Percentiles rank a stretch among this genome's conserved stretches.
phyloP scores from a whole-genome alignment of 148 eudicot genomes.

The Suaeda aralocaspica region DNA sequence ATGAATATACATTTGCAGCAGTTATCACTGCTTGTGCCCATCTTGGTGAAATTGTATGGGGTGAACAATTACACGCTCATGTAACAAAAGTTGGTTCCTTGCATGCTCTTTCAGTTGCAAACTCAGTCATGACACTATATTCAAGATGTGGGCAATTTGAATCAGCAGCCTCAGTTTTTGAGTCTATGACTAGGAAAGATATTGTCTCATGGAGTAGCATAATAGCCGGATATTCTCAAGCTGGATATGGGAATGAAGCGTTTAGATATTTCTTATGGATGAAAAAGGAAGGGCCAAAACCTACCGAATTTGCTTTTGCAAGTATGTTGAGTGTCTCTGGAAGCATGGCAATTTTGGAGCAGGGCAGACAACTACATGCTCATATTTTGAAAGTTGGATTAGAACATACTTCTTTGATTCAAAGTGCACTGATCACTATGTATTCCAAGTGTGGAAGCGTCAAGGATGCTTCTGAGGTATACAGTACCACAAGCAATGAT shows the following conservation, averaged over 20 bases:
- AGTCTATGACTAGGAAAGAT: slow-evolving; percentile 51
- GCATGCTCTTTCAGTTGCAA: slow-evolving; percentile 63
- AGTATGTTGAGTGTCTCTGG: slow-evolving; percentile 76
- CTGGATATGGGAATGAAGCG: slow-evolving; percentile 70
- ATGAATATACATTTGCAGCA: slow-evolving; percentile 78
- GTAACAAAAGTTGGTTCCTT: slow-evolving; percentile 45
- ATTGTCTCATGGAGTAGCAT: slow-evolving; percentile 83
- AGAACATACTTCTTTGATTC: slow-evolving; percentile 48
- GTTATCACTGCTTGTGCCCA: slow-evolving; percentile 63
- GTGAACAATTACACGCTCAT: slow-evolving; percentile 71
- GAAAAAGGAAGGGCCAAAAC: slow-evolving; percentile 77
- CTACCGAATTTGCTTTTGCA: slow-evolving; percentile 67
- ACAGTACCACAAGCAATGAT: slow-evolving; percentile 25
- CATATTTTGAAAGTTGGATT: slow-evolving; percentile 57
- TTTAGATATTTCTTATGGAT: slow-evolving; percentile 54
- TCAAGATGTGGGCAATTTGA: slow-evolving; percentile 55
- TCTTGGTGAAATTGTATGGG: slow-evolving; percentile 40
- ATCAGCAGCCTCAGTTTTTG: slow-evolving; percentile 49
- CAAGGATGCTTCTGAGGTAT: slow-evolving; percentile 56
- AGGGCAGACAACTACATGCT: slow-evolving; percentile 82
- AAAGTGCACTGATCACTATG: slow-evolving; percentile 76
- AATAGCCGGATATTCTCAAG: slow-evolving; percentile 70
- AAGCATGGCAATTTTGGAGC: slow-evolving; percentile 74
- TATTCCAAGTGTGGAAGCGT: slow-evolving; percentile 85
- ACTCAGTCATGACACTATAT: slow-evolving; percentile 74